A percentile compares a stretch with the other conserved stretches of the same genome.
Conservation (phyloP, 1,284 basidiomycete genomes). For the Acaromyces ingoldii region DNA sequence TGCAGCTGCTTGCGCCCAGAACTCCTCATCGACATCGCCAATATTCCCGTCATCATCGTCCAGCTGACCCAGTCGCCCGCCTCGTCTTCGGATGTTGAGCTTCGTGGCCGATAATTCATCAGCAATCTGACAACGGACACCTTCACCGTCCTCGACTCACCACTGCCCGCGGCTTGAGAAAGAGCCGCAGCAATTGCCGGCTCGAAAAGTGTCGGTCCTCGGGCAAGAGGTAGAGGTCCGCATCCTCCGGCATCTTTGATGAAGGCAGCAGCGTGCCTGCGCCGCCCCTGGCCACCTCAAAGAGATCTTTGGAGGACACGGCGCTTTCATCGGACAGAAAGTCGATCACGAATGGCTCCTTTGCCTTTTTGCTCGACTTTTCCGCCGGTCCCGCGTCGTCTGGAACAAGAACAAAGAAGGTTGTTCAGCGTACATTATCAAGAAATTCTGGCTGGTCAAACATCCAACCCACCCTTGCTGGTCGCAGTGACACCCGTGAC, state of each 20-base stretch:
- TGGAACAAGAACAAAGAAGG: no score
- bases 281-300: conserved; percentile 55
- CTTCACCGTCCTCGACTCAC: conserved; percentile 16
- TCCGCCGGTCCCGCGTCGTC: not conserved
- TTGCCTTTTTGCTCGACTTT: conserved; percentile 13
- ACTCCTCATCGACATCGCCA: conserved; percentile 84
- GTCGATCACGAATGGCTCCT: conserved; percentile 82
- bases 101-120: conserved; percentile 54
- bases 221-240: conserved; percentile 73
- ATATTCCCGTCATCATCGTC: conserved; percentile 56
- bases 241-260: conserved; percentile 49
- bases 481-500: not conserved
- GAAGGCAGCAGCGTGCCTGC: conserved; percentile 53
- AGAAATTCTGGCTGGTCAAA: no score
- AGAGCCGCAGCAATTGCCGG: conserved; percentile 79
- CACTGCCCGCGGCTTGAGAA: conserved; percentile 67
- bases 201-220: conserved; percentile 97
- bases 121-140: not conserved
- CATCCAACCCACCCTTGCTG: not conserved
- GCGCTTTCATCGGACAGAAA: conserved; percentile 64
- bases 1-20: conserved; percentile 88
- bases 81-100: conserved; percentile 15
- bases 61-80: conserved; percentile 5
- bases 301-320: conserved; percentile 71
- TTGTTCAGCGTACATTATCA: no score